Conservation (phyloP, 1,284 basidiomycete genomes). For the Cutaneotrichosporon dermatis region DNA sequence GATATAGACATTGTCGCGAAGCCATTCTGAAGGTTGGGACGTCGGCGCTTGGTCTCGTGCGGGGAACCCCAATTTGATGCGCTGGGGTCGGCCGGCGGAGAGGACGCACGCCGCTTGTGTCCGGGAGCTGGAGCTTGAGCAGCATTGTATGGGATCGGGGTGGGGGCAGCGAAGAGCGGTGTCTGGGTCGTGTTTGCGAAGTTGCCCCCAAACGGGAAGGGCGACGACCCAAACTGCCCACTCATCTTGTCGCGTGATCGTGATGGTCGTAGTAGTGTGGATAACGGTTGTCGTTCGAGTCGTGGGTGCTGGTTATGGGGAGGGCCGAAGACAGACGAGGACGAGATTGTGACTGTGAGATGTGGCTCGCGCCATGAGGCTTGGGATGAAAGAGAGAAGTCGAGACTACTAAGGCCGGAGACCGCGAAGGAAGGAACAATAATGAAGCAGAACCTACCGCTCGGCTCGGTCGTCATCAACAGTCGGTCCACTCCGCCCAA, state of each 20-base stretch:
- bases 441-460: neutral
- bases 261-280: no score
- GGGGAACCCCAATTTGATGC: neutral
- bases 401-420: no score
- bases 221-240: neutral
- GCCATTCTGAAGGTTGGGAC: conserved; percentile 39
- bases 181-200: neutral
- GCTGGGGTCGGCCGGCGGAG: neutral
- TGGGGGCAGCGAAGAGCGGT: neutral
- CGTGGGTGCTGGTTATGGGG: no score
- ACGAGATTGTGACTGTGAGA: no score
- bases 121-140: neutral
- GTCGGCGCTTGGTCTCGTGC: conserved; percentile 26
- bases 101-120: conserved; percentile 11
- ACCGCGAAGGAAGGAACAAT: no score
- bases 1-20: conserved; percentile 36
- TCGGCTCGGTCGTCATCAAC: neutral
- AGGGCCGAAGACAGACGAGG: no score
- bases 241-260: neutral
- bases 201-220: neutral
- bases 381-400: no score
- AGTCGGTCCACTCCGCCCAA: neutral
- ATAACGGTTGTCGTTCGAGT: no score
- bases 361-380: no score
- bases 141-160: neutral